Evolutionary conservation across 345 rosid species (phyloP), one percentile per base, ranked within the genome.

Genomic region (Zanthoxylum bungeanum): DNA sequence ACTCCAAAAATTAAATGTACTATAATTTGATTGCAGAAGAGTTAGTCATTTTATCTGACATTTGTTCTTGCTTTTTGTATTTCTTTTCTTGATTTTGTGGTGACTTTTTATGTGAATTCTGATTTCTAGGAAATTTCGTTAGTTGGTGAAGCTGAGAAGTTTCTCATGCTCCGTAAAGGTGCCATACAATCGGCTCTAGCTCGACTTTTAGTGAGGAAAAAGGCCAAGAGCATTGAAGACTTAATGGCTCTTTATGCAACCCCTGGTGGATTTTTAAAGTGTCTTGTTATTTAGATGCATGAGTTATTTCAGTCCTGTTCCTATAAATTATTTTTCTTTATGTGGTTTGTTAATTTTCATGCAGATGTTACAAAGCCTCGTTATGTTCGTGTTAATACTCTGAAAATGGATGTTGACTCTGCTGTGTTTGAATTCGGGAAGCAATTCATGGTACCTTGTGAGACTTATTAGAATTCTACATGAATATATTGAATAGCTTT

Each of bases 361-460:
- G 81, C 84, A 94, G 98, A 85, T 82, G 71, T 78, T 71, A 34
- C 77, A 37, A 90, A 84, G 76, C 97, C 95, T 57, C 88, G 97
- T 40, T 87, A 85, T 63, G 91, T 89, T 77, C 93, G 98, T 65
- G 97, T 94, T 33, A 94, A 94, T 84, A 85, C 96, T 22, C 81
- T 92, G 55, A 92, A 92, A 79, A 66, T 88, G 85, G 90, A 82
- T 80, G 82, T 85, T 60, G 88, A 85, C 69, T 84, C 92, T 1
- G 92, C 93, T 7, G 53, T 85, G 61, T 69, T 44, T 66, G 93
- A 89, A 80, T 80, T 94, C 69, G 82, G 81, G 75, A 89, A 86
- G 76, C 80, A 77, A 12, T 76, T 73, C 69, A 75, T 2, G 91
- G 98, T 90, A 89, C 49, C 7, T 75, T 60, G 59, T 72, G 44